phyloP scores from a whole-genome alignment of 2,329 filamentous ascomycete species.

The Pseudofabraea citricarpa region DNA sequence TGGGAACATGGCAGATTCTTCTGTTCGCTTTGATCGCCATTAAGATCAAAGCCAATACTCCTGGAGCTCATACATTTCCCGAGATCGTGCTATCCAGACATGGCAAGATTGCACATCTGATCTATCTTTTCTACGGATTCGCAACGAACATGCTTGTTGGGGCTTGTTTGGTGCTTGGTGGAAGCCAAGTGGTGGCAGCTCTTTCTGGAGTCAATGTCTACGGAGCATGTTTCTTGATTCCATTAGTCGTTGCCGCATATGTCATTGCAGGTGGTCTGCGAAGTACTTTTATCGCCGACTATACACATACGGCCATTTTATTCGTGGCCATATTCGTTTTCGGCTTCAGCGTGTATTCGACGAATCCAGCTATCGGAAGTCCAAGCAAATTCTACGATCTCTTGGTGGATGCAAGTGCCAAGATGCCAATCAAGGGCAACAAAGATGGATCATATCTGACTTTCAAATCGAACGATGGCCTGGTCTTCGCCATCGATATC shows the following conservation, averaged over 20 bases:
- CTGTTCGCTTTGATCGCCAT: constrained; percentile 36
- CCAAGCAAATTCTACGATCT: constrained; percentile 32
- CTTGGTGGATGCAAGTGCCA: constrained; percentile 26
- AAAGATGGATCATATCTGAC: constrained; percentile 33
- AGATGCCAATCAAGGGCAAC: constrained; percentile 29
- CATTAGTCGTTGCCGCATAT: constrained; percentile 33
- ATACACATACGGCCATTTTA: constrained; percentile 35
- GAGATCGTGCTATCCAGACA: constrained; percentile 36
- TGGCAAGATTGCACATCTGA: constrained; percentile 32
- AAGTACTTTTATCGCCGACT: constrained; percentile 37
- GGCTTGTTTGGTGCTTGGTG: constrained; percentile 33
- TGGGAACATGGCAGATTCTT: constrained; percentile 35
- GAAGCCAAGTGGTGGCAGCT: constrained; percentile 32
- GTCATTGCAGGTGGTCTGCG: constrained; percentile 35
- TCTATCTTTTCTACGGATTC: constrained; percentile 34
- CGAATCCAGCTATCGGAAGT: constrained; percentile 25
- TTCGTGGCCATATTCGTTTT: constrained; percentile 35
- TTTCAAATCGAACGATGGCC: constrained; percentile 29
- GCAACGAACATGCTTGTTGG: constrained; percentile 37
- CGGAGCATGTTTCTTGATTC: constrained; percentile 35
- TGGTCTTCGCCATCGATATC: constrained; percentile 33
- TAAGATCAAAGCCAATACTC: constrained; percentile 35
- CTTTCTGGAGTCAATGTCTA: constrained; percentile 38
- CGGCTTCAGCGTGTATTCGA: constrained; percentile 31
- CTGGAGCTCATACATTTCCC: constrained; percentile 36